Conservation (phyloP, 441 rosid genomes). For the Cnidoscolus chayamansa region DNA sequence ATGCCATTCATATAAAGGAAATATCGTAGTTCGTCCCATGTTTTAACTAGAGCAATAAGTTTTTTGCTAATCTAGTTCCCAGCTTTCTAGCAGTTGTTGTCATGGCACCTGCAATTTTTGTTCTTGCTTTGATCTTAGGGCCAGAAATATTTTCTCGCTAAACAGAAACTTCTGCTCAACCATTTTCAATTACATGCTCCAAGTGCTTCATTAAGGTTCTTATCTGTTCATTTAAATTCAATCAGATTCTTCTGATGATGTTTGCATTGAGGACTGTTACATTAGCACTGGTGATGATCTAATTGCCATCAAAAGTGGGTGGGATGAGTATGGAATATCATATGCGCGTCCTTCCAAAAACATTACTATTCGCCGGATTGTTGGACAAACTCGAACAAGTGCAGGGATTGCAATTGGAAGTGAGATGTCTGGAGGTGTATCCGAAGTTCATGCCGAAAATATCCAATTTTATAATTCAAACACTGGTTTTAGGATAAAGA, state of each 20-base stretch:
- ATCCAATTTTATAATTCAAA: constrained; percentile 56
- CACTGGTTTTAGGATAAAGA: constrained; percentile 75
- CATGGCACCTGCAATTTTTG: not conserved
- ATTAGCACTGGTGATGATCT: constrained; percentile 92
- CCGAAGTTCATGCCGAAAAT: constrained; percentile 67
- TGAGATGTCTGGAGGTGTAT: constrained; percentile 97
- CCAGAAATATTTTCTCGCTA: not conserved
- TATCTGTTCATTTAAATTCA: constrained; percentile 20
- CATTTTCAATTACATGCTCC: constrained; percentile 7
- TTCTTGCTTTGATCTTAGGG: constrained; percentile 5
- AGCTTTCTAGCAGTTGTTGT: not conserved
- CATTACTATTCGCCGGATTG: constrained; percentile 58
- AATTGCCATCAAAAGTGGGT: constrained; percentile 86
- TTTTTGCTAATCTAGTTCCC: constrained; percentile 4
- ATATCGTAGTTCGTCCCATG: not conserved
- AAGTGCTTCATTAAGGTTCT: not conserved
- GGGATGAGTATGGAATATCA: constrained; percentile 92
- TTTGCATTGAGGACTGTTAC: constrained; percentile 86
- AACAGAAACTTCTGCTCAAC: not conserved
- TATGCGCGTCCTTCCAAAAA: constrained; percentile 73
- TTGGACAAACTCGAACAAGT: constrained; percentile 62
- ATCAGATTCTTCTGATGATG: constrained; percentile 83
- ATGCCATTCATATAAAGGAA: not conserved
- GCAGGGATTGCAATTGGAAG: constrained; percentile 92
- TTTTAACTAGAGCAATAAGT: not conserved